These are phyloP conservation scores for Cubamyces sp. DNA, from an alignment of 768 basidiomycete genomes.

Conservation along the genomic window DNA sequence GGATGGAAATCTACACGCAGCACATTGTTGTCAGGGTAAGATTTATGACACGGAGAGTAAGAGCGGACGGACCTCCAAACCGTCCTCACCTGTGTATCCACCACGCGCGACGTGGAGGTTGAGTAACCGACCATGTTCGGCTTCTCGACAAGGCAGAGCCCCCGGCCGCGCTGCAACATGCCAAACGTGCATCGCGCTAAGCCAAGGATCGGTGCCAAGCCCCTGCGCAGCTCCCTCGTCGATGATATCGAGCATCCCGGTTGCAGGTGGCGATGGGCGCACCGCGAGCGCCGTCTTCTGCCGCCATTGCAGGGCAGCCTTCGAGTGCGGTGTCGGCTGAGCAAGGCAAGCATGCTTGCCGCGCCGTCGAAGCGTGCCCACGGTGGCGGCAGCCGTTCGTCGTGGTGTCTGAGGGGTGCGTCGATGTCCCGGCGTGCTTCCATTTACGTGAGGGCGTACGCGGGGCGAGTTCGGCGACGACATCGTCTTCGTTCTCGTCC, in stretches of 20 bases:
- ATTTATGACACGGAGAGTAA: neutral
- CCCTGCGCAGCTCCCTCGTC: slow-evolving; percentile 19
- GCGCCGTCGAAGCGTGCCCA: slow-evolving; percentile 23
- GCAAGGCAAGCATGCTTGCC: slow-evolving; percentile 45
- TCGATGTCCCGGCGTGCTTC: slow-evolving; percentile 37
- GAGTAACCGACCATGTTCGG: slow-evolving; percentile 79
- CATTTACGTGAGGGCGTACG: slow-evolving; percentile 62
- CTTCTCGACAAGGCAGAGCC: slow-evolving; percentile 84
- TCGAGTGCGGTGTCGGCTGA: slow-evolving; percentile 77
- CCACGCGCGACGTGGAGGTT: slow-evolving; percentile 89
- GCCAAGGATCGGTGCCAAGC: slow-evolving; percentile 63
- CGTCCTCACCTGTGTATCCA: slow-evolving; percentile 98
- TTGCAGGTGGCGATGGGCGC: slow-evolving; percentile 40
- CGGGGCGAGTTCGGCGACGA: slow-evolving; percentile 35
- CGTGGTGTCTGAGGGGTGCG: slow-evolving; percentile 6
- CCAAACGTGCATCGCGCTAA: slow-evolving; percentile 86
- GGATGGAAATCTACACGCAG: slow-evolving; percentile 88
- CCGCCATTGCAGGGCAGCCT: slow-evolving; percentile 61
- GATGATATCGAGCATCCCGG: slow-evolving; percentile 41
- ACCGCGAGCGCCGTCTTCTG: slow-evolving; percentile 41
- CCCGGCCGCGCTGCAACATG: slow-evolving; percentile 95
- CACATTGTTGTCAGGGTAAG: neutral
- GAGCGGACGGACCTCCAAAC: slow-evolving; percentile 77
- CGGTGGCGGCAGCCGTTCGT: slow-evolving; percentile 8
- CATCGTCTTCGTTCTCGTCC: slow-evolving; percentile 21